Base-by-base conservation (phyloP, 495 filamentous ascomycete genomes). In the Darksidea phi region DNA sequence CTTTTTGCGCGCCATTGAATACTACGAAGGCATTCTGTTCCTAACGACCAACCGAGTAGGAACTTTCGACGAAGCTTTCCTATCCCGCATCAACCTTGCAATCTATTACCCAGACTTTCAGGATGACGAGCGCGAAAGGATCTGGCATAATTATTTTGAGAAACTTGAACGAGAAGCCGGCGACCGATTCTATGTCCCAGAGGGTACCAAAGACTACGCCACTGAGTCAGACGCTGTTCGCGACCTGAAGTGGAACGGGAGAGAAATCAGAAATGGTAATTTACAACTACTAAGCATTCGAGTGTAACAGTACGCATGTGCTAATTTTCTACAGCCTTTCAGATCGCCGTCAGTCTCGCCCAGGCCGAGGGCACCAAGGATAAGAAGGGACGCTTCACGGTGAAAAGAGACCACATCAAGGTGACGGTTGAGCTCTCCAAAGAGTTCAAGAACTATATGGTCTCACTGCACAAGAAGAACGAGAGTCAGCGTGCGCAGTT, bases 11-110 rank as follows among this genome's bases (percentile, higher is more conserved):
- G 46, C 58, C 2, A 59, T 68, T 18, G 66, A 68, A 49, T 68
- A 68, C 48, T 68, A 68, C 42, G 48, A 56, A 17, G 66, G 66
- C 6, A 68, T 68, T 41, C 41, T 66, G 23, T 68, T 68, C 41
- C 28, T 68, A 25, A 68, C 66, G 20, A 47, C 61, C 0, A 68
- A 68, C 36, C 36, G 36, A 8, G 36, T 38, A 38, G 36, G 36
- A 8, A 48, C 45, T 8, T 48, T 48, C 17, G 45, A 48, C 17
- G 45, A 48, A 17, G 45, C 45, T 7, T 48, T 48, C 21, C 45
- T 18, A 7, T 48, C 45, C n/a, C 45, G 45, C 18, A 48, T 48
- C 45, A 17, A 48, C 17, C n/a, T 48, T 7, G n/a, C 45, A 7
- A 48, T 48, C 7, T 24, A 48, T 48, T 48, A 48, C 21, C n/a